Evolutionary conservation across 2,329 filamentous ascomycete genomes (phyloP), one percentile per base, ranked within the genome.

Genomic region (Zymoseptoria passerinii): DNA sequence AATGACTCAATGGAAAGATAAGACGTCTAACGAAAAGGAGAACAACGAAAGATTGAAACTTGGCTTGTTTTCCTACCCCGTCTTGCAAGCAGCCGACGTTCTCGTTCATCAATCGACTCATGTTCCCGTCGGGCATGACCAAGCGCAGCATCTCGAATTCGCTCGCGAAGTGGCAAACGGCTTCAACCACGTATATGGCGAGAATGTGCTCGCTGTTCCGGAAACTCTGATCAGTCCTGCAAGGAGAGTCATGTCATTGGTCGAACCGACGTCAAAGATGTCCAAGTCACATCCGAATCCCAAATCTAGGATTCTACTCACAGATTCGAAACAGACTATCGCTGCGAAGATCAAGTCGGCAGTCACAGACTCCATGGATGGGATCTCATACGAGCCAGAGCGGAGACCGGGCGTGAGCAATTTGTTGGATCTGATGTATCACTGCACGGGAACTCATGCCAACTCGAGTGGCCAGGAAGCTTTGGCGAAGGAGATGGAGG

Each of bases 1-100:
- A n/a, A 99, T 99, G 94, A 97, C 94, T 28, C 94, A 97, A 74
- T 99, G 94, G 92, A 99, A 99, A 85, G 90, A 85, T 44, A 70
- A 71, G 64, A 69, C 68, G 4, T 63, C 63, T 1, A 63, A 62
- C 9, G 64, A 65, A 48, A 83, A 64, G 78, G 82, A 49, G 80
- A 63, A 64, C 20, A 67, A 58, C 18, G 65, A 66, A 53, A 69
- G 81, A 54, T 80, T 95, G 60, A 95, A 94, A 72, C 83, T 96
- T 4, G 92, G 94, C 16, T 80, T 99, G 3, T 96, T 97, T 29
- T 95, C 92, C 7, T 99, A 99, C 71, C 94, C 94, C 1, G 91
- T 99, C 44, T 82, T 99, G 1, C 92, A 96, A 75, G 92, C 94
- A 19, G 94, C 94, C 50, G 94, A 99, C 74, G 89, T 99, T 52